phyloP scores from a whole-genome alignment of 495 filamentous ascomycete genomes.

The Immersiella caudata region DNA sequence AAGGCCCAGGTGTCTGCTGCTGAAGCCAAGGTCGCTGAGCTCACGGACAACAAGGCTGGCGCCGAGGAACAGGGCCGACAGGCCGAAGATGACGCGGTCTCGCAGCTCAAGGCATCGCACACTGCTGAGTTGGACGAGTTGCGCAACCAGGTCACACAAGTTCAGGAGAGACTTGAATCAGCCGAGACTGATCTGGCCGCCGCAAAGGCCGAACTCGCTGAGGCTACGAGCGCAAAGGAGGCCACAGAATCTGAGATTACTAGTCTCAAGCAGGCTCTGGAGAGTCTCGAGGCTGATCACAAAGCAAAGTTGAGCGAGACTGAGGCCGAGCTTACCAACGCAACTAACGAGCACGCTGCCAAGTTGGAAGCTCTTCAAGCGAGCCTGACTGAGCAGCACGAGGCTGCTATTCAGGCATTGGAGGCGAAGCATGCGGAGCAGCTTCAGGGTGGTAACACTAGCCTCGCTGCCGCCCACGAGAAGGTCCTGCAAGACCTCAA shows the following conservation, averaged over 20 bases:
- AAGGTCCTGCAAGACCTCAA: conserved; percentile 46
- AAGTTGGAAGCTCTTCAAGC: conserved; percentile 45
- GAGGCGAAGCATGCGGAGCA: conserved; percentile 48
- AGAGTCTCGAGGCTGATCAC: conserved; percentile 44
- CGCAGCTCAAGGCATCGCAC: conserved; percentile 51
- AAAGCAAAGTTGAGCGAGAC: conserved; percentile 40
- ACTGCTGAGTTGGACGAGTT: conserved; percentile 49
- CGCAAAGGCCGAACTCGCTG: conserved; percentile 41
- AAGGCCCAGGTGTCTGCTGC: conserved; percentile 51
- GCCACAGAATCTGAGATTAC: conserved; percentile 45
- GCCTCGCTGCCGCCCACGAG: conserved; percentile 38
- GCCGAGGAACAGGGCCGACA: conserved; percentile 28
- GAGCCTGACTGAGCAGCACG: conserved; percentile 46
- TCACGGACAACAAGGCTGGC: conserved; percentile 44
- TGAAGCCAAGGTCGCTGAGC: conserved; percentile 46
- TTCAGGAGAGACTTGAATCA: conserved; percentile 45
- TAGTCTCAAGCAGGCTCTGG: conserved; percentile 46
- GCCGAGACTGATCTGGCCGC: conserved; percentile 44
- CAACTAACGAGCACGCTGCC: conserved; percentile 44
- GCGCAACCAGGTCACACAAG: conserved; percentile 44
- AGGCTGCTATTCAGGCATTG: conserved; percentile 42
- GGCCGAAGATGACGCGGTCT: conserved; percentile 39
- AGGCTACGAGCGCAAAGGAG: conserved; percentile 42
- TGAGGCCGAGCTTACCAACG: conserved; percentile 36
- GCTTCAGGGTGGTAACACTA: conserved; percentile 40